Evolutionary conservation across 495 filamentous ascomycete species (phyloP), one percentile per base, ranked within the genome.

Genomic region (Aspergillus kassunensis): DNA sequence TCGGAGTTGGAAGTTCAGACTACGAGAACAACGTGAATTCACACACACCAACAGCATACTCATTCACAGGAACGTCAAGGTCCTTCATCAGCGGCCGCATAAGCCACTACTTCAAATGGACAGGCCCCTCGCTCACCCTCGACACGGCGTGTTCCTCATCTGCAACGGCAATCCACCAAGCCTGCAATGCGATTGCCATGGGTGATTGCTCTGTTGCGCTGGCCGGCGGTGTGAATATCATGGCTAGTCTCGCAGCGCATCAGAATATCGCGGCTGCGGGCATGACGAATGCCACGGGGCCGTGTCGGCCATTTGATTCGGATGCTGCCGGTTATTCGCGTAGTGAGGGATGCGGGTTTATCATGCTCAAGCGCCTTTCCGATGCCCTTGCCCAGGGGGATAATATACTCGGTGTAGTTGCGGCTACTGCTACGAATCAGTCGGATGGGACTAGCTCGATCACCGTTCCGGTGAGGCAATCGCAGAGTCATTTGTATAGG

Each of bases 271-370:
- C 13, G 21, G 55, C 43, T 1, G 66, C 61, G 0, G 60, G 54
- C 0, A 69, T 71, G 33, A 37, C 65, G 2, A 65, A 49, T 33
- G 51, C 59, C 0, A 68, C 62, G 0, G 68, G 70, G 0, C 11
- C 46, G 0, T 89, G 84, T 57, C 84, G 85, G 29, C 73, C 85
- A 0, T 88, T 87, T 52, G 83, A 87, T 58, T 73, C 77, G 42
- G 68, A 68, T 21, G 84, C 84, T 7, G 78, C 85, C 56, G 86
- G 86, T 0, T 89, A 89, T 61, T 86, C 82, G 60, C 77, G 86
- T 40, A 80, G 75, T 2, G 86, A 89, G 45, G 79, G 74, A 18
- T 78, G 73, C 16, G 86, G 78, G 0, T 74, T 81, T 6, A 73
- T 89, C 15, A 65, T 86, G 7, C 66, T 89, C n/a, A 87, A 87